Conservation (phyloP, 495 filamentous ascomycete species). For the Extremus antarcticus region DNA sequence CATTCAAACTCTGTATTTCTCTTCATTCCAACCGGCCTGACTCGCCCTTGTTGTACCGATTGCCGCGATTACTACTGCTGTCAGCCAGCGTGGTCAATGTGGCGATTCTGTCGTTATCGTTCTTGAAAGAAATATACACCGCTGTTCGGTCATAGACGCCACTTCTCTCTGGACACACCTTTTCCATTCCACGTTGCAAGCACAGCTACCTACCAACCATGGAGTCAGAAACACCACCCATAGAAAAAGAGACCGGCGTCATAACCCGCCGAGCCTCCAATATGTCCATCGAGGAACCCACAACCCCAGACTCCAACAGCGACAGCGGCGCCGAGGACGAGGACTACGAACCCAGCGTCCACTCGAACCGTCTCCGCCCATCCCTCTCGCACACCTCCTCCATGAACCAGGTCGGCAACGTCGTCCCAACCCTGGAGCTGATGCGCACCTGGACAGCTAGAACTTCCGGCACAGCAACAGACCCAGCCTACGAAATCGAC, state of each 20-base stretch:
- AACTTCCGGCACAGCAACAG: background rate
- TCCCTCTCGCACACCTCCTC: slow-evolving; percentile 7
- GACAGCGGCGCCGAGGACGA: background rate
- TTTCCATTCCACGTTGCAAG: background rate
- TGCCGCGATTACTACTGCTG: background rate
- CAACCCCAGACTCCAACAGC: background rate
- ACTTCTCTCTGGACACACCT: background rate
- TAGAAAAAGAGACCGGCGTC: background rate
- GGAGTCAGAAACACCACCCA: background rate
- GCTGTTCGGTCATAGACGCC: background rate
- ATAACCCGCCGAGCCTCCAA: background rate
- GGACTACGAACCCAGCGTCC: background rate
- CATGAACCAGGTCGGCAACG: slow-evolving; percentile 7
- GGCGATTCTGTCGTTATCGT: background rate
- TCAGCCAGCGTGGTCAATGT: background rate
- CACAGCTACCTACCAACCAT: background rate
- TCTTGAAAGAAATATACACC: background rate
- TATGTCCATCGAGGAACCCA: slow-evolving; percentile 1
- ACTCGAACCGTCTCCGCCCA: background rate
- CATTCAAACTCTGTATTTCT: no score
- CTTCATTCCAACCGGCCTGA: background rate
- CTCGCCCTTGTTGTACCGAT: background rate
- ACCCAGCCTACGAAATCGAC: slow-evolving; percentile 64
- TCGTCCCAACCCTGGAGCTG: slow-evolving; percentile 2
- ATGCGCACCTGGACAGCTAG: slow-evolving; percentile 1